Percentiles rank a stretch among this genome's conserved stretches.
These are phyloP conservation scores for Penicillium lividum DNA, from an alignment of 495 filamentous ascomycete genomes.

Conservation along the genomic window DNA sequence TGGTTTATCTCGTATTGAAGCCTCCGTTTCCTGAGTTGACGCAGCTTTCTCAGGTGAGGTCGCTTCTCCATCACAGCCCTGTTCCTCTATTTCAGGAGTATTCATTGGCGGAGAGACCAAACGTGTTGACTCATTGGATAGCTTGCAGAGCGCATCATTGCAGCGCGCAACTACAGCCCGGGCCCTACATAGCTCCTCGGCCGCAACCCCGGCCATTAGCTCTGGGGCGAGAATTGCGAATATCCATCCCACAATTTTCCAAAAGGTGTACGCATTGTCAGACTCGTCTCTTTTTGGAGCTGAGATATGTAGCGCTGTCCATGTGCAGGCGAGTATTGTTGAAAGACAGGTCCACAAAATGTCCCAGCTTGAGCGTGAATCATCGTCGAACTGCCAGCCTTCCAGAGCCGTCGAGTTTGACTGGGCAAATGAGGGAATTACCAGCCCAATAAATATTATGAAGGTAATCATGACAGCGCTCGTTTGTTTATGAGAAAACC, in stretches of 20 bases:
- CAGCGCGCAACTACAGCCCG: slow-evolving; percentile 1
- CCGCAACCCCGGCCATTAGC: slow-evolving; percentile 3
- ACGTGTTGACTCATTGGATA: not conserved
- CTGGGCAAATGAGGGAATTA: slow-evolving; percentile 4
- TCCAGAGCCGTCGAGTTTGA: slow-evolving; percentile 12
- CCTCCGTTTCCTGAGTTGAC: not conserved
- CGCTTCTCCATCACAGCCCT: not conserved
- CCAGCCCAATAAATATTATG: not conserved
- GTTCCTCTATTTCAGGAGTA: not conserved
- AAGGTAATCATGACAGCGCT: not conserved
- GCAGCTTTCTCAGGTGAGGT: not conserved
- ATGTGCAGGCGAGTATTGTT: slow-evolving; percentile 25
- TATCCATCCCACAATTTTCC: slow-evolving; percentile 9
- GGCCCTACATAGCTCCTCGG: slow-evolving; percentile 4
- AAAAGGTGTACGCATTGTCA: not conserved
- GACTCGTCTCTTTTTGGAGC: slow-evolving; percentile 3
- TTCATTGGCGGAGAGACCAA: not conserved
- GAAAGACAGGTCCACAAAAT: slow-evolving; percentile 24
- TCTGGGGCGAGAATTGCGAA: slow-evolving; percentile 14
- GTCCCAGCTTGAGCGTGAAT: slow-evolving; percentile 20
- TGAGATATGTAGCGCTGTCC: slow-evolving; percentile 19
- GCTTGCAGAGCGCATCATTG: slow-evolving; percentile 7
- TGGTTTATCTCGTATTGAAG: not conserved
- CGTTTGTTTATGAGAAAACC: not conserved
- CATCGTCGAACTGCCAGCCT: slow-evolving; percentile 20